Percentiles rank a stretch among this genome's conserved stretches.
Evolutionary conservation across 257 asterid genomes (phyloP).

Genomic region (Solanum neorickii): DNA sequence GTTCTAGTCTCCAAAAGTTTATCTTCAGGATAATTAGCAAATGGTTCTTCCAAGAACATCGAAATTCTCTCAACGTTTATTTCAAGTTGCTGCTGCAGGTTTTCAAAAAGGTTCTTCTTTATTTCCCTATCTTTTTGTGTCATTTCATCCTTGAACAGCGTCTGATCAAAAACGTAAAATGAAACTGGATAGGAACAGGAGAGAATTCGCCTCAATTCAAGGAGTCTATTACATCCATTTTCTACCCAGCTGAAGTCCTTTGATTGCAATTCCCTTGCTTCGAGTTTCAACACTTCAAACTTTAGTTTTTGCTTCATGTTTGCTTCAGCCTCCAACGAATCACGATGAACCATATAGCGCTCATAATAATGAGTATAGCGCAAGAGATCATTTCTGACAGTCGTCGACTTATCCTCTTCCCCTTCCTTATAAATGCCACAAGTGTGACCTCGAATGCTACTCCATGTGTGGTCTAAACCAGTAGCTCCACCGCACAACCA

Average conservation of each 20-base stretch:
- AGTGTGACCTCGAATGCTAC: conserved; percentile 16
- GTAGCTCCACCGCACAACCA: conserved; percentile 60
- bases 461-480: conserved; percentile 28
- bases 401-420: neutral
- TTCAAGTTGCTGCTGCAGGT: conserved; percentile 55
- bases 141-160: conserved; percentile 22
- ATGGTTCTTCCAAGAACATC: conserved; percentile 26
- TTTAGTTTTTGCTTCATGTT: conserved; percentile 13
- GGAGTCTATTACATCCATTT: conserved; percentile 33
- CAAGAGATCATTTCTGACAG: conserved; percentile 11
- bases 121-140: conserved; percentile 22
- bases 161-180: conserved; percentile 37
- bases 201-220: conserved; percentile 32
- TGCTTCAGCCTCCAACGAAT: conserved; percentile 34
- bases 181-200: conserved; percentile 41
- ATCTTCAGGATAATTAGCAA: conserved; percentile 5
- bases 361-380: conserved; percentile 39
- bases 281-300: conserved; percentile 9
- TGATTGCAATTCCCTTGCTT: neutral
- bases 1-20: conserved; percentile 6
- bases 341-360: conserved; percentile 30
- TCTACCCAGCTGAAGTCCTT: conserved; percentile 37
- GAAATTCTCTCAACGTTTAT: conserved; percentile 37
- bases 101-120: conserved; percentile 53
- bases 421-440: conserved; percentile 40